Percentiles rank a stretch among this genome's conserved stretches.
Conservation (phyloP, 2,329 filamentous ascomycete genomes). For the Pestalotiopsis fici region DNA sequence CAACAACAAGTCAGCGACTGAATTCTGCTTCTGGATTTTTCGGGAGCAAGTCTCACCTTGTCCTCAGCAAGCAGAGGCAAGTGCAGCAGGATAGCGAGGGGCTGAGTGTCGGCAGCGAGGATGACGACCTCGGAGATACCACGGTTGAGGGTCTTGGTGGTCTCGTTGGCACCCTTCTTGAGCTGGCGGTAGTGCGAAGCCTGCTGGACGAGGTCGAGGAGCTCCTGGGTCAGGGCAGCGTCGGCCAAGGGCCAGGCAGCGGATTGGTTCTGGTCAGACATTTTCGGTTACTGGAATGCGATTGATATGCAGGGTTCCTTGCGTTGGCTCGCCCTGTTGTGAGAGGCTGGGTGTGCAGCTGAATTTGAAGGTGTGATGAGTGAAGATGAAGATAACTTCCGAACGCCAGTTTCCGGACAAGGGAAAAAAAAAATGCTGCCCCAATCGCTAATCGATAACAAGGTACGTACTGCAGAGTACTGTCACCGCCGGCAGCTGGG, state of each 20-base stretch:
- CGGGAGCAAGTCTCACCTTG: constrained; percentile 45
- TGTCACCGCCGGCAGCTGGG: too few species aligned
- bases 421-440: background rate
- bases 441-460: background rate
- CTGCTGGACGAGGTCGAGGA: constrained; percentile 81
- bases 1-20: background rate
- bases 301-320: constrained; percentile 54
- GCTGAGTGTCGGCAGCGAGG: constrained; percentile 84
- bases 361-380: constrained; percentile 4
- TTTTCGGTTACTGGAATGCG: constrained; percentile 13
- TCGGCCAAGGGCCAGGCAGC: constrained; percentile 7
- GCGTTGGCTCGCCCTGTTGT: constrained; percentile 59
- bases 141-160: constrained; percentile 72
- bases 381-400: constrained; percentile 1
- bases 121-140: constrained; percentile 89
- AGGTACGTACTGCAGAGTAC: background rate
- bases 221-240: constrained; percentile 45
- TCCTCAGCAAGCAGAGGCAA: constrained; percentile 87
- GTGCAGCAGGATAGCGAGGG: constrained; percentile 86
- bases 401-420: background rate
- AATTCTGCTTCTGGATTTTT: background rate
- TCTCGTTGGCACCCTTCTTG: constrained; percentile 87
- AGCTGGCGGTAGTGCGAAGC: constrained; percentile 70
- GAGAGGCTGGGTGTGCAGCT: constrained; percentile 14
- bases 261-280: constrained; percentile 28